A percentile compares a stretch with the other conserved stretches of the same genome.
These are phyloP conservation scores for Acanthamoeba castellanii DNA, from an alignment of 208 protist genomes.

Conservation along the genomic window DNA sequence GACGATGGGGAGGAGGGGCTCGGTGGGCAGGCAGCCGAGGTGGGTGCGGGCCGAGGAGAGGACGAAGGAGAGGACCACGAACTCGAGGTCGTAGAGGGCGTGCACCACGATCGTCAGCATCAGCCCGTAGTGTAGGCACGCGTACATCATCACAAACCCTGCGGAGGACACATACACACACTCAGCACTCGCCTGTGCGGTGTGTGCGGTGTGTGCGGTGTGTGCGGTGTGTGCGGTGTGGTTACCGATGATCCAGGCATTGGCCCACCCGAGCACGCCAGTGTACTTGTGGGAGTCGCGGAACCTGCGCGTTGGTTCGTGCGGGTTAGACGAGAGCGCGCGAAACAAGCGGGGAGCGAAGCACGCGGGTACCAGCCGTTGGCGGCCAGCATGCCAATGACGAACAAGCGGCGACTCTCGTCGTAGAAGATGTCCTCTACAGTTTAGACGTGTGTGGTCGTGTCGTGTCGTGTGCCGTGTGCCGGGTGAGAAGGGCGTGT, in stretches of 20 bases:
- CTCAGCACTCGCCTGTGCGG: not conserved
- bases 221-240: too few species aligned
- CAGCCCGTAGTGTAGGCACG: slow-evolving; percentile 54
- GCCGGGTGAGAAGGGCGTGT: not conserved
- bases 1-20: not conserved
- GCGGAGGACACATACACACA: not conserved
- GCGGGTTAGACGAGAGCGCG: not conserved
- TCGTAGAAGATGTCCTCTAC: slow-evolving; percentile 45
- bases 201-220: not conserved
- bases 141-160: slow-evolving; percentile 70
- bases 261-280: slow-evolving; percentile 1
- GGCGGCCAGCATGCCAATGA: slow-evolving; percentile 43
- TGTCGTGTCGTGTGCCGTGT: not conserved
- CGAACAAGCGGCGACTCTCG: slow-evolving; percentile 5
- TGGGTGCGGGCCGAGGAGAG: not conserved
- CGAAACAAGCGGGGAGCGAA: not conserved
- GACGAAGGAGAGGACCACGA: slow-evolving; percentile 12
- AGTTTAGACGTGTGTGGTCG: too few species aligned
- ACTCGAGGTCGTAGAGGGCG: slow-evolving; percentile 65
- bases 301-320: not conserved
- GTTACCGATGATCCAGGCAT: slow-evolving; percentile 56
- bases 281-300: slow-evolving; percentile 56
- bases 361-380: slow-evolving; percentile 26
- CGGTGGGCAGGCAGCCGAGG: not conserved
- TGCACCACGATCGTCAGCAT: slow-evolving; percentile 44